phyloP scores from a whole-genome alignment of 768 basidiomycete species.

The Collybia nuda region DNA sequence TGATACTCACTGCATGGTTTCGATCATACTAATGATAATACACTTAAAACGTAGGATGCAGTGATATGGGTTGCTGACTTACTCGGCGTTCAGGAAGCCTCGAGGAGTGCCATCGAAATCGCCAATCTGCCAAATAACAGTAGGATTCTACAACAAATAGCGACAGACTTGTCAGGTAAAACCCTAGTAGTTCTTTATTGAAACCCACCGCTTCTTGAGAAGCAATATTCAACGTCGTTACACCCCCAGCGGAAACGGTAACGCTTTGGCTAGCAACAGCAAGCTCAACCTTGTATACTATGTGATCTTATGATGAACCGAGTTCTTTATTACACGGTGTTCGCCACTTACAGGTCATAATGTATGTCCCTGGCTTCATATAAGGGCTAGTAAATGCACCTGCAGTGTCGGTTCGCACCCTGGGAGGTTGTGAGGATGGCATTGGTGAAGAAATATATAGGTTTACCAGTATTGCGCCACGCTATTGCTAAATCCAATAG shows the following conservation, averaged over 20 bases:
- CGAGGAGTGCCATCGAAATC: conserved; percentile 35
- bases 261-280: conserved; percentile 26
- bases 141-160: conserved; percentile 19
- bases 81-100: conserved; percentile 38
- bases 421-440: conserved; percentile 14
- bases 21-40: conserved; percentile 31
- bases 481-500: too few species aligned
- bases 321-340: neutral
- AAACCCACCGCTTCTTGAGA: conserved; percentile 26
- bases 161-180: neutral
- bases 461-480: too few species aligned
- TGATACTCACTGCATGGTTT: conserved; percentile 31
- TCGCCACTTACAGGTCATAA: conserved; percentile 31
- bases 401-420: conserved; percentile 25
- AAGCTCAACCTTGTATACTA: conserved; percentile 37
- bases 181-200: neutral
- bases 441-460: conserved; percentile 32
- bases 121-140: conserved; percentile 33
- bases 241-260: conserved; percentile 23
- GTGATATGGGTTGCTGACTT: conserved; percentile 6
- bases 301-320: neutral
- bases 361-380: conserved; percentile 47
- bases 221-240: conserved; percentile 27
- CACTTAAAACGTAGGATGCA: neutral
- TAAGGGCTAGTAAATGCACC: conserved; percentile 34